Base-by-base conservation (phyloP, 1,284 basidiomycete genomes). In the Cutaneotrichosporon cutaneum region DNA sequence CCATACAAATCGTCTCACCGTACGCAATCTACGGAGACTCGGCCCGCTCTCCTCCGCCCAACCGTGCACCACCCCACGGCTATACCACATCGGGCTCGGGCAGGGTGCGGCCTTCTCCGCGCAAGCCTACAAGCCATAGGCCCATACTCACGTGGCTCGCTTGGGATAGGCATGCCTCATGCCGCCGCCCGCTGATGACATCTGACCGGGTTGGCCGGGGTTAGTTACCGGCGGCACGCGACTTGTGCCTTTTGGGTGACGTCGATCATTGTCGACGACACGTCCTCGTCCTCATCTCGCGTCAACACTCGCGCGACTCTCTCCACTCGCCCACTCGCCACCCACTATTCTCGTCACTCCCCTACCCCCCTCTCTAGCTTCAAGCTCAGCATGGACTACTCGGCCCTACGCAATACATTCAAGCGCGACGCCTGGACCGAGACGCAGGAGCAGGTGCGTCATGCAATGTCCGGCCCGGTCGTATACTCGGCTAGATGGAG, bases 401-500 rank as follows among this genome's bases (percentile, higher is more conserved):
- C 72, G 5, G 67, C 68, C 27, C 59, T 76, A 26, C 63, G 68
- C 6, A 55, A 62, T 1, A 62, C 44, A 14, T 61, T 74, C 45
- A 61, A 58, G 36, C 60, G 65, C 16, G 65, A 70, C 9, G 27
- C 50, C n/a, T 83, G 82, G 82, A 68, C 78, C 0, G 33, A 61
- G 0, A 63, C 71, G 10, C 77, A 81, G 60, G 81, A 82, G 56
- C 69, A 70, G 54, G 80, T 78, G 48, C 54, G 75, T 61, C 10
- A 26, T n/a, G n/a, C n/a, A n/a, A n/a, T 30, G 30, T 5, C 9
- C 30, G 30, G 30, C 5, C 30, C 30, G 30, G 30, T 9, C 30
- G 30, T 9, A 30, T 30, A 8, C 2, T 13, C 36, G 35, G 22
- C 16, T 22, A 44, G 21, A 3, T 18, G n/a, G 16, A 39, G 22